Base-by-base conservation (phyloP, 495 filamentous ascomycete genomes). In the Acidomyces sp. region DNA sequence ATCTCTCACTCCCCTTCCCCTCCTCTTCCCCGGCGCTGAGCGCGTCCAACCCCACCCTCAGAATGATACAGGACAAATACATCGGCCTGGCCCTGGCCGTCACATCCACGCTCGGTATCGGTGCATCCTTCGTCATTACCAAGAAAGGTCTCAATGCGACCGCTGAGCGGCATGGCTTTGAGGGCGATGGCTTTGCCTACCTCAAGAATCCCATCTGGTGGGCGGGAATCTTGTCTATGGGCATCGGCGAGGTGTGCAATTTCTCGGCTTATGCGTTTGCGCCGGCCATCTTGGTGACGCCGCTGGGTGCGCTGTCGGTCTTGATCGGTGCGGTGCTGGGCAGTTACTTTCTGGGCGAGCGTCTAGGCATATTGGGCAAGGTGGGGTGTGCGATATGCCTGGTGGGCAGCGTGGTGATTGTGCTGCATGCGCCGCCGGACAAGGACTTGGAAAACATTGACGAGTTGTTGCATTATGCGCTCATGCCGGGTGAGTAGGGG, bases 211-310 rank as follows among this genome's bases (percentile, higher is more conserved):
- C 90, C 3, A 71, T 83, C 58, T 97, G 90, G 90, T 97, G 90
- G 90, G 79, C 69, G 27, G 90, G 90, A 44, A 92, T 94, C 48
- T 60, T 77, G 49, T 92, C 82, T 55, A 71, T 93, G 65, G 66
- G 80, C 27, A 56, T 82, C 26, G 90, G 90, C 46, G 90, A 97
- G 62, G 68, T 90, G 34, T 85, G 82, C 57, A 97, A 97, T 57
- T 97, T 97, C 57, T 85, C 86, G 19, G 90, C 90, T 41, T 97
- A 97, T 59, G 90, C 90, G 1, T 97, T 95, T 62, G 90, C 90
- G 45, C 90, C 90, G 26, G 90, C 90, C 3, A 97, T 97, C 58
- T 68, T 97, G 39, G 90, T 97, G 24, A 97, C 90, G 3, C 90
- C 90, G 11, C 62, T 97, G 25, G 90, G 90, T 27, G 90, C 90